These are phyloP conservation scores for Akanthomyces dipterigenus DNA, from an alignment of 2,329 filamentous ascomycete genomes.

Conservation along the genomic window DNA sequence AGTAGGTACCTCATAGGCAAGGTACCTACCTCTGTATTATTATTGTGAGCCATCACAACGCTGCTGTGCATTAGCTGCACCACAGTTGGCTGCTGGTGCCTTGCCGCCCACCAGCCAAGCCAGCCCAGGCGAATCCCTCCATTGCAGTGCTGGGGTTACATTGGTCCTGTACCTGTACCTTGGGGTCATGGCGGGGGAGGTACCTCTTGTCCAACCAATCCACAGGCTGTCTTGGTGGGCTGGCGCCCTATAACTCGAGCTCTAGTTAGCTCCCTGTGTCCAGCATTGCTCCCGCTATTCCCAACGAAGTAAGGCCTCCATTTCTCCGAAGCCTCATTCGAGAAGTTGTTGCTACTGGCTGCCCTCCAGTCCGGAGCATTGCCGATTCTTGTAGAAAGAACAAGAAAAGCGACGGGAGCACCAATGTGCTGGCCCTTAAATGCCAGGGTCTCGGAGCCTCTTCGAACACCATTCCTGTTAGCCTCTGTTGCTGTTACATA, in stretches of 20 bases:
- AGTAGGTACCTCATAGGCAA: background rate
- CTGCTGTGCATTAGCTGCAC: background rate
- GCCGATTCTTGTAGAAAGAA: background rate
- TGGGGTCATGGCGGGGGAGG: conserved; percentile 6
- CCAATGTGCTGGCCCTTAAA: background rate
- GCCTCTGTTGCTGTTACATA: background rate
- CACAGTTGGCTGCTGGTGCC: background rate
- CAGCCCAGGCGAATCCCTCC: background rate
- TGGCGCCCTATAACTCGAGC: background rate
- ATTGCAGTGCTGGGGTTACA: conserved; percentile 1
- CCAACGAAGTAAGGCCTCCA: conserved; percentile 3
- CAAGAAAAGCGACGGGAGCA: too few relatives aligned
- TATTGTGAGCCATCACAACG: background rate
- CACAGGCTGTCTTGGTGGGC: background rate
- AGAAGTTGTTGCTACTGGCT: background rate
- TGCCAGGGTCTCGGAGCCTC: background rate
- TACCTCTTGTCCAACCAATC: background rate
- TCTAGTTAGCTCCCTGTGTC: too few relatives aligned
- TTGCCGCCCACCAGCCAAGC: background rate
- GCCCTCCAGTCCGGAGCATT: too few relatives aligned
- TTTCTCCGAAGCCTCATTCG: background rate
- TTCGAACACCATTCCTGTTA: background rate
- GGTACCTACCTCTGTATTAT: background rate
- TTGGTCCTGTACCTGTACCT: background rate
- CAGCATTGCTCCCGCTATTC: background rate